Conservation (phyloP, 345 rosid species). For the Carallia brachiata region DNA sequence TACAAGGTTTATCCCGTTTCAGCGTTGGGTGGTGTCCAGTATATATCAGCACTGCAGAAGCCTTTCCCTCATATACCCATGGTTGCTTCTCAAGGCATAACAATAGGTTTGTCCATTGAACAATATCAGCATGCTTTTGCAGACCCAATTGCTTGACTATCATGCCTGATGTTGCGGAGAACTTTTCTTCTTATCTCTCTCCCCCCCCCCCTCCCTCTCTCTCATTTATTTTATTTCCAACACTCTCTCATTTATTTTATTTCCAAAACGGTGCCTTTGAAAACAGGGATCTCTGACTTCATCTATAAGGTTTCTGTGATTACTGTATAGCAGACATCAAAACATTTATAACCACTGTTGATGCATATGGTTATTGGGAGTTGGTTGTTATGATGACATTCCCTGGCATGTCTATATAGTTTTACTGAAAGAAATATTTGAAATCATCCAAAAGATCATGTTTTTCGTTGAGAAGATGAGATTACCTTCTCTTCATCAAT, state of each 20-base stretch:
- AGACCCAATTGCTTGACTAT: not conserved
- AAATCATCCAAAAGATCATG: not conserved
- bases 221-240: too few relatives aligned
- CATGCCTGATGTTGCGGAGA: too few relatives aligned
- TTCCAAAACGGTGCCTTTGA: too few relatives aligned
- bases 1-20: conserved; percentile 62
- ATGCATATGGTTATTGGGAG: too few relatives aligned
- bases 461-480: not conserved
- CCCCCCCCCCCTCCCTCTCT: too few relatives aligned
- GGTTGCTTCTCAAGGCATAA: conserved; percentile 66
- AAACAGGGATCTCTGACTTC: too few relatives aligned
- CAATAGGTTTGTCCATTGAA: conserved; percentile 36
- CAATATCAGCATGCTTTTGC: not conserved
- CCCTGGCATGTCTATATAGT: not conserved
- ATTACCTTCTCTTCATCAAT: not conserved
- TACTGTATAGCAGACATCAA: too few relatives aligned
- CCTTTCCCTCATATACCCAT: conserved; percentile 56
- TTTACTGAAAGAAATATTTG: not conserved
- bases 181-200: too few relatives aligned
- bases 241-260: too few relatives aligned
- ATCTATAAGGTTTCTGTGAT: too few relatives aligned
- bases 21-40: conserved; percentile 45
- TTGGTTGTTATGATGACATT: too few relatives aligned
- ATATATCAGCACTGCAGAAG: conserved; percentile 52
- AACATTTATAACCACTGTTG: too few relatives aligned